phyloP scores from a whole-genome alignment of 73 alveolate species.

The Stentor coeruleus region DNA sequence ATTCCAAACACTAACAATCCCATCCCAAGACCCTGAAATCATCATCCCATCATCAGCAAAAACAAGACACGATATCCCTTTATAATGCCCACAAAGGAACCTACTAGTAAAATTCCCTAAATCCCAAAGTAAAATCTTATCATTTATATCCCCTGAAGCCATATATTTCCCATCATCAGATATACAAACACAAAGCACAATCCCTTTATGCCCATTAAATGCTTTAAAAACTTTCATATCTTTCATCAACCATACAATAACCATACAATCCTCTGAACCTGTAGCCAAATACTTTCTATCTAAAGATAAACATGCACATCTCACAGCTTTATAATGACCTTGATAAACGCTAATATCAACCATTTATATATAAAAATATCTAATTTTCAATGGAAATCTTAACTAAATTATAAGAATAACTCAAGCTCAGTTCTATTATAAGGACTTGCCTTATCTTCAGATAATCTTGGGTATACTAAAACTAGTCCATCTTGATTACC shows the following conservation, averaged over 20 bases:
- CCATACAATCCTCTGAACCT: too few species aligned
- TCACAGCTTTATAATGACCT: too few species aligned
- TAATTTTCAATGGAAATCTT: too few species aligned
- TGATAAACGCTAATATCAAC: too few species aligned
- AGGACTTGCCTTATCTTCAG: slow-evolving; percentile 29
- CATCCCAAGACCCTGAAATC: neutral
- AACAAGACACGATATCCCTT: neutral
- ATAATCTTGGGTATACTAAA: slow-evolving; percentile 44
- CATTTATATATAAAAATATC: too few species aligned
- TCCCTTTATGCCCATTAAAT: neutral
- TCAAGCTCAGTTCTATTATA: slow-evolving; percentile 65
- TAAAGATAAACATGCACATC: too few species aligned
- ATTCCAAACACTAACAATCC: neutral
- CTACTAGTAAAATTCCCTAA: neutral
- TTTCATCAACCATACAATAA: too few species aligned
- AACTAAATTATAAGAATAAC: slow-evolving; percentile 51
- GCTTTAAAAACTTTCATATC: neutral
- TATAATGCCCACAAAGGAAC: neutral
- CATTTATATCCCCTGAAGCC: neutral
- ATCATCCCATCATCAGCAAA: neutral
- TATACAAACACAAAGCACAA: neutral
- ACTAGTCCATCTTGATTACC: slow-evolving; percentile 73
- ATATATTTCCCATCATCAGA: neutral
- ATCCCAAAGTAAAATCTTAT: neutral
- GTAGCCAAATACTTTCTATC: too few species aligned